Evolutionary conservation across 164 flowering plant species (phyloP), one percentile per base, ranked within the genome.

Genomic region (Paratinospora sagittata): DNA sequence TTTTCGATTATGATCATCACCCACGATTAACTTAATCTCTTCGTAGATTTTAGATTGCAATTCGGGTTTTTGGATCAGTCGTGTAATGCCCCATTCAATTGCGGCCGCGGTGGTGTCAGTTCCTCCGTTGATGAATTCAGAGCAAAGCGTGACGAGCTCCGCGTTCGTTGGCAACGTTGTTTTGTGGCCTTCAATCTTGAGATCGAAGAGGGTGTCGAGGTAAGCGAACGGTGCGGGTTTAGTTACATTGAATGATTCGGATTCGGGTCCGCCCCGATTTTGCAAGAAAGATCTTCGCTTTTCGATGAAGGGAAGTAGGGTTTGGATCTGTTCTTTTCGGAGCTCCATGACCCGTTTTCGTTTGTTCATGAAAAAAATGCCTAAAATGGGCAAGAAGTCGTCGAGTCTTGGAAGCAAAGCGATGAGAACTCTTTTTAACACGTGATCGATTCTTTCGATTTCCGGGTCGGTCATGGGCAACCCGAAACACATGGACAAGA

Each of bases 51-150:
- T 81, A 0, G 78, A 3, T 62, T 95, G 98, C 16, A 92, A 78
- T 0, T 70, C 60, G 0, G 96, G 96, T 70, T 92, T 81, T 19
- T 82, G 84, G 70, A 95, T 89, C 33, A 95, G 69, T 63, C 87
- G 73, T 0, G 89, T 97, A 1, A 95, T 81, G 27, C 85, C 97
- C 98, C 98, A 95, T 79, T 95, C 98, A 55, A 95, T 68, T 0
- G 92, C 97, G 0, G 98, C 88, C 3, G 78, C 97, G 0, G 98
- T 92, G 3, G 98, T 95, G 86, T 95, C 98, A 0, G 97, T 92
- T 10, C 98, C 98, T 39, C 98, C 98, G 63, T 95, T 95, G 78
- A 95, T 74, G 63, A 95, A 89, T 75, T 92, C 98, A 7, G 97
- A 90, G 82, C 93, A 89, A 27, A 95, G 90, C 0, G 98, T 78